phyloP scores from a whole-genome alignment of 139 green algal species.

The Coccomyxa sp. region DNA sequence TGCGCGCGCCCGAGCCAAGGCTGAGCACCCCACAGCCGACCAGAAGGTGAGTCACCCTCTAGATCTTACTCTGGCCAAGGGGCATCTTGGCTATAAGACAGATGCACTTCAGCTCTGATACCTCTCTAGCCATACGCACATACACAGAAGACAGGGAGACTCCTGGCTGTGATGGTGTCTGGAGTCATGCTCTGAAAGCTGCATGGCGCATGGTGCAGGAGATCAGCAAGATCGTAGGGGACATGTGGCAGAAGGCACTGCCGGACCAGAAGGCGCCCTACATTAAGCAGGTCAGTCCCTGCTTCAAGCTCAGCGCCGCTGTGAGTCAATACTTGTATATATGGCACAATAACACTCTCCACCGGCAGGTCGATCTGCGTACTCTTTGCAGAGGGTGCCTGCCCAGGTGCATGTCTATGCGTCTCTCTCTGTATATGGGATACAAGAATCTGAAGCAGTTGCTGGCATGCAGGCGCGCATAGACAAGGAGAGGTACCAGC shows the following conservation, averaged over 20 bases:
- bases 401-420: too few species aligned
- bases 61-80: neutral
- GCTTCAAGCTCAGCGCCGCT: too few species aligned
- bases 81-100: neutral
- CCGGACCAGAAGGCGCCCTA: constrained; percentile 21
- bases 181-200: neutral
- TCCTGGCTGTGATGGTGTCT: neutral
- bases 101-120: neutral
- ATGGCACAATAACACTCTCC: too few species aligned
- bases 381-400: too few species aligned
- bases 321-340: too few species aligned
- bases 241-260: constrained; percentile 26
- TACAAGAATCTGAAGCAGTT: too few species aligned
- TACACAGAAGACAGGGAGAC: neutral
- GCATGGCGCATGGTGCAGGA: neutral
- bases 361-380: too few species aligned
- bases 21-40: neutral
- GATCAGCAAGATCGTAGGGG: constrained; percentile 12
- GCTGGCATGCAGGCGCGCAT: neutral
- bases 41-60: constrained; percentile 6
- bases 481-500: neutral
- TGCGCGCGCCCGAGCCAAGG: constrained; percentile 10
- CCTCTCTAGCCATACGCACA: neutral
- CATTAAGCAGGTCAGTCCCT: constrained; percentile 6
- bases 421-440: too few species aligned